Base-by-base conservation (phyloP, 768 basidiomycete species). In the Tricholoma sp. region DNA sequence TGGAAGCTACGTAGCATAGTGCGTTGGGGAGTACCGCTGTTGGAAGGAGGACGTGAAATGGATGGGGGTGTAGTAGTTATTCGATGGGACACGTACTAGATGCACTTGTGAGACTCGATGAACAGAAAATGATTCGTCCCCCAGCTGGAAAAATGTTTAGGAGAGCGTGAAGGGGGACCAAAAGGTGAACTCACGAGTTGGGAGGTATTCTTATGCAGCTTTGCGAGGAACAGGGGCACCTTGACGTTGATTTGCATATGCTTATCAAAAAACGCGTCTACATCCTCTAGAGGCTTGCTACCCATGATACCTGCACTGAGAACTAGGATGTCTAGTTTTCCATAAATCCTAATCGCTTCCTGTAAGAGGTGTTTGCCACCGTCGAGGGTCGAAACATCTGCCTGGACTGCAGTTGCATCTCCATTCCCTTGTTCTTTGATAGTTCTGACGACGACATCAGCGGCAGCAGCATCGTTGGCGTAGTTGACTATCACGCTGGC, bases 291-390 rank as follows among this genome's bases (percentile, higher is more conserved):
- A 18, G 70, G 66, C 59, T 72, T 79, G 61, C 70, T 74, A 9
- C 77, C 77, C 83, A 84, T 83, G 52, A 82, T 68, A 3, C 79
- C 82, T 4, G 83, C 80, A 63, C 84, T 84, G 49, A 82, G 71
- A 10, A 85, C 78, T 32, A 86, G 66, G 57, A 86, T 82, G 61
- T 86, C 83, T 54, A 85, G 65, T 55, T 69, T 72, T 5, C 83
- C 81, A 56, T 81, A 80, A 4, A 70, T 71, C 57, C 73, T 74
- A 20, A 81, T 61, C 4, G 82, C 73, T 57, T 78, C 75, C 50
- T 80, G 72, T 7, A 85, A 58, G 11, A 86, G 73, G 17, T 61
- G 53, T 55, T 78, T 69, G 12, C 78, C 77, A 9, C 80, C 82
- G n/a, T 71, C 70, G 20, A 79, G 42, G 0, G 77, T 77, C 8